Conservation (phyloP, 1,284 basidiomycete genomes). For the Ganoderma meredithae region DNA sequence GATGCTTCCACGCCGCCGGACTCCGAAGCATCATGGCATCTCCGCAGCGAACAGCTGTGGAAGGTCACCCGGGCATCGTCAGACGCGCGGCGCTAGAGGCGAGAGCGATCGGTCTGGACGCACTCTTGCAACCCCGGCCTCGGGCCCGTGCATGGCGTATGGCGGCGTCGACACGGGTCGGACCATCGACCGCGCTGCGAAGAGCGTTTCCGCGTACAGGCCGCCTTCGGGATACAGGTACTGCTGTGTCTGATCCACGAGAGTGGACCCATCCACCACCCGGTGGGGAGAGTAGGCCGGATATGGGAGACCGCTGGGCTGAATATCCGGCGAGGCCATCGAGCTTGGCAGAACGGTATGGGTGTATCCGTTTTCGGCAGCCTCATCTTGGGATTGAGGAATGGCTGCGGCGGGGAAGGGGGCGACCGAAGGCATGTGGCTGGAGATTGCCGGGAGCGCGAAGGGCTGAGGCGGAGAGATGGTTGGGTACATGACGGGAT, state of each 20-base stretch:
- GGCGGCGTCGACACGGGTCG: constrained; percentile 37
- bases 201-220: constrained; percentile 13
- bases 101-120: not conserved
- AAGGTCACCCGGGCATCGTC: not conserved
- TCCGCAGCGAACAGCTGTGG: constrained; percentile 37
- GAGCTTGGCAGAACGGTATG: constrained; percentile 10
- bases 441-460: constrained; percentile 20
- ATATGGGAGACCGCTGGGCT: constrained; percentile 12
- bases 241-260: constrained; percentile 18
- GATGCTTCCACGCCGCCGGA: not conserved
- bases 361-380: constrained; percentile 1
- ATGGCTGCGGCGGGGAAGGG: constrained; percentile 1
- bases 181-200: constrained; percentile 24
- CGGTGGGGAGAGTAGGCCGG: constrained; percentile 27
- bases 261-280: constrained; percentile 30
- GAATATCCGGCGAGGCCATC: constrained; percentile 16
- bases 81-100: not conserved
- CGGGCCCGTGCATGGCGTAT: constrained; percentile 19
- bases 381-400: constrained; percentile 6
- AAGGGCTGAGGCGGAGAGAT: constrained; percentile 25
- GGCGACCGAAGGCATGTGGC: constrained; percentile 2
- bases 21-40: constrained; percentile 29
- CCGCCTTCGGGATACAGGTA: constrained; percentile 9
- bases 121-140: constrained; percentile 27
- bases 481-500: constrained; percentile 25